These are phyloP conservation scores for Pythium rishiriense DNA, from an alignment of 352 stramenopile species.

Conservation along the genomic window DNA sequence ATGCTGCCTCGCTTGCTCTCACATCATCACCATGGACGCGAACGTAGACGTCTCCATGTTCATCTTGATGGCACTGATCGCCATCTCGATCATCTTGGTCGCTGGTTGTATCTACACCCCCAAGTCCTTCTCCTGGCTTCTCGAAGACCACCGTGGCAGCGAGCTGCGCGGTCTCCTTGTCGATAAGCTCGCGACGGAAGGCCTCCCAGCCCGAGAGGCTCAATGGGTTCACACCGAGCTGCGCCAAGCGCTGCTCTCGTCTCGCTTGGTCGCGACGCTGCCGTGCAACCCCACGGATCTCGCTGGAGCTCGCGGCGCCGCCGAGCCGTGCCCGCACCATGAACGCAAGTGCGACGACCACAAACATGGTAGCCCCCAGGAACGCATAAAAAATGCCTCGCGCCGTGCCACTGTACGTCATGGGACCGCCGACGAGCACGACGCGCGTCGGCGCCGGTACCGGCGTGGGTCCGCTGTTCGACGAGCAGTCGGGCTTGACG, in stretches of 20 bases:
- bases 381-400: background rate
- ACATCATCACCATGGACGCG: too few species aligned
- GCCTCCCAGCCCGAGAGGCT: constrained; percentile 14
- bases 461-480: too few species aligned
- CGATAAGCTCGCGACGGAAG: constrained; percentile 14
- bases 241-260: background rate
- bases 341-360: background rate
- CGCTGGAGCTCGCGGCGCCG: background rate
- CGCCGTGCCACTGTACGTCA: background rate
- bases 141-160: background rate
- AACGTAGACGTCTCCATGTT: too few species aligned
- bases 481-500: background rate
- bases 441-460: background rate
- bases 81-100: too few species aligned
- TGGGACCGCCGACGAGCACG: background rate
- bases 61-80: too few species aligned
- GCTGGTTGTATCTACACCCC: too few species aligned
- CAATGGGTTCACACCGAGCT: constrained; percentile 7
- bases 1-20: too few species aligned
- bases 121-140: background rate
- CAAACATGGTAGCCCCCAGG: background rate
- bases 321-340: background rate
- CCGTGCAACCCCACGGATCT: background rate
- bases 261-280: background rate
- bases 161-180: constrained; percentile 2